Percentiles rank a stretch among this genome's conserved stretches.
Evolutionary conservation across 441 rosid genomes (phyloP).

Genomic region (Euphorbia schlechtendalii): DNA sequence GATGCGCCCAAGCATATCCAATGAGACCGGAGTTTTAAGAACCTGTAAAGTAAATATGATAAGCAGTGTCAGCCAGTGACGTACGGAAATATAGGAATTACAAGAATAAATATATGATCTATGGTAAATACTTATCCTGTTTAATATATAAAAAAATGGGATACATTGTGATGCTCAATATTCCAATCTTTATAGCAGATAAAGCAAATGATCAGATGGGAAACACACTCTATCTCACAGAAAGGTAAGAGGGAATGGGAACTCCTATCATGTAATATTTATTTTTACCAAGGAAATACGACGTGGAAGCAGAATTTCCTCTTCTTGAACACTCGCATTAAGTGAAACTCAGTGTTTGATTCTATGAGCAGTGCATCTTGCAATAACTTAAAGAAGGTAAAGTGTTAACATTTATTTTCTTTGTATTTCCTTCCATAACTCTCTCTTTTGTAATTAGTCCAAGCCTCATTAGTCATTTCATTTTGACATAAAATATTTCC

Average conservation of each 20-base stretch:
- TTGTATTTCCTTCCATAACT: not conserved
- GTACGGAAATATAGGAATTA: slow-evolving; percentile 8
- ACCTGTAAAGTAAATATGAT: slow-evolving; percentile 39
- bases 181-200: not conserved
- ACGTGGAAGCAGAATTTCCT: not conserved
- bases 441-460: not conserved
- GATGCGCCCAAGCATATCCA: slow-evolving; percentile 99
- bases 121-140: not conserved
- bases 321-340: not conserved
- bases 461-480: not conserved
- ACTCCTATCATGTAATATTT: not conserved
- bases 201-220: not conserved
- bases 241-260: not conserved
- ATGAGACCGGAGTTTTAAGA: slow-evolving; percentile 87
- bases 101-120: not conserved
- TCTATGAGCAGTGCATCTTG: not conserved
- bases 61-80: not conserved
- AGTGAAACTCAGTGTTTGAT: not conserved
- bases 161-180: not conserved
- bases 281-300: not conserved
- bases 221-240: not conserved
- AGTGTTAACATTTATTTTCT: not conserved
- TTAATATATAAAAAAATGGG: not conserved
- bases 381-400: not conserved
- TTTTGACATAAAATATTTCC: not conserved